phyloP scores from a whole-genome alignment of 805 yeast genomes.

The Saccharomyces jurei region DNA sequence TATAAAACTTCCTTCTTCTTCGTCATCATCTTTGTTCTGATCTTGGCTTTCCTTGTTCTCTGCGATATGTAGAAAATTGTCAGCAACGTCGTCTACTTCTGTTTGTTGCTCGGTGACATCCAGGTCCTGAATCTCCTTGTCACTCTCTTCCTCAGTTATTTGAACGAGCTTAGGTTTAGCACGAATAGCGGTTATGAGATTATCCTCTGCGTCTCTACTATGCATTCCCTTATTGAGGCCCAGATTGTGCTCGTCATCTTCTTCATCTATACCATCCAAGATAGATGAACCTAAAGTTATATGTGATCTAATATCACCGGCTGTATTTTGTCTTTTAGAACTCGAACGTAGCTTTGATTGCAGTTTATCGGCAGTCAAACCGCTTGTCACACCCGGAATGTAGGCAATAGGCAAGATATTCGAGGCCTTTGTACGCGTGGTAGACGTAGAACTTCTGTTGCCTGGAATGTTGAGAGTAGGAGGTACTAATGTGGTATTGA shows the following conservation, averaged over 20 bases:
- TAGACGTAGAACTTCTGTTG: conserved; percentile 42
- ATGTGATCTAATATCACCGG: conserved; percentile 27
- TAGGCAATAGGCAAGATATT: conserved; percentile 87
- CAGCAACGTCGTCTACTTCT: background rate
- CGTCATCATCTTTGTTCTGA: conserved; percentile 12
- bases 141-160: conserved; percentile 18
- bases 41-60: conserved; percentile 7
- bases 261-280: conserved; percentile 34
- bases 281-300: conserved; percentile 37
- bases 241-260: conserved; percentile 15
- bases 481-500: conserved; percentile 23
- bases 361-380: conserved; percentile 4
- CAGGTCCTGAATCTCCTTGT: conserved; percentile 4
- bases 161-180: conserved; percentile 63
- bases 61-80: conserved; percentile 1
- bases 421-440: conserved; percentile 71
- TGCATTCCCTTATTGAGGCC: conserved; percentile 37
- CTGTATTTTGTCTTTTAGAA: conserved; percentile 5
- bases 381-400: conserved; percentile 78
- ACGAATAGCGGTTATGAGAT: conserved; percentile 59
- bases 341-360: conserved; percentile 1
- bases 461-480: conserved; percentile 11
- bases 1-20: conserved; percentile 25
- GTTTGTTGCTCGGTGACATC: conserved; percentile 4
- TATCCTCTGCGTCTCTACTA: conserved; percentile 15